A percentile compares a stretch with the other conserved stretches of the same genome.
Conservation (phyloP, 2,329 filamentous ascomycete species). For the Dactylellina drechsleri region DNA sequence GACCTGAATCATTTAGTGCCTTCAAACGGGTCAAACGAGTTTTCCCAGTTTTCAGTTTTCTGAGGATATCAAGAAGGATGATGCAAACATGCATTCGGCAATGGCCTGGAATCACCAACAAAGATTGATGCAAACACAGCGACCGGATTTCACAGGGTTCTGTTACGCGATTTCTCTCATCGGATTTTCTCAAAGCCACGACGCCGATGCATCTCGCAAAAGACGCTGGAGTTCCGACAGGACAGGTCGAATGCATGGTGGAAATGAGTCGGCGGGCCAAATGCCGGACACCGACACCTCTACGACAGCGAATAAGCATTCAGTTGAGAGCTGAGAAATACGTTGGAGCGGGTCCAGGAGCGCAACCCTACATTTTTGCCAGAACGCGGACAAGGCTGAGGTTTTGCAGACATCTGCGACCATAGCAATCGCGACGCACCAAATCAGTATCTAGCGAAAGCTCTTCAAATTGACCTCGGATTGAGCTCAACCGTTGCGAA, state of each 20-base stretch:
- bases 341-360: not conserved
- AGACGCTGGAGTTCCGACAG: conserved; percentile 1
- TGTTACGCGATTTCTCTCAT: not conserved
- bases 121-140: not conserved
- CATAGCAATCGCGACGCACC: conserved; percentile 33
- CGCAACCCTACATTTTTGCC: conserved; percentile 23
- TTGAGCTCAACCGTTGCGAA: conserved; percentile 3
- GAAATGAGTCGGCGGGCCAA: conserved; percentile 8
- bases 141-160: not conserved
- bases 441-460: no score
- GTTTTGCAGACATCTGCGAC: conserved; percentile 9
- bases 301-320: conserved; percentile 25
- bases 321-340: not conserved
- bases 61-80: conserved; percentile 20
- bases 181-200: conserved; percentile 3
- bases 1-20: not conserved
- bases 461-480: not conserved
- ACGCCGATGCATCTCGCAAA: not conserved
- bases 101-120: not conserved
- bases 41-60: conserved; percentile 24
- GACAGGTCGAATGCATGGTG: not conserved
- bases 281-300: not conserved
- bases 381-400: conserved; percentile 26
- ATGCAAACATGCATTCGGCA: conserved; percentile 27
- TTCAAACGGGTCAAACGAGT: conserved; percentile 1